Evolutionary conservation across 257 asterid genomes (phyloP), one percentile per base, ranked within the genome.

Genomic region (Coffea canephora): DNA sequence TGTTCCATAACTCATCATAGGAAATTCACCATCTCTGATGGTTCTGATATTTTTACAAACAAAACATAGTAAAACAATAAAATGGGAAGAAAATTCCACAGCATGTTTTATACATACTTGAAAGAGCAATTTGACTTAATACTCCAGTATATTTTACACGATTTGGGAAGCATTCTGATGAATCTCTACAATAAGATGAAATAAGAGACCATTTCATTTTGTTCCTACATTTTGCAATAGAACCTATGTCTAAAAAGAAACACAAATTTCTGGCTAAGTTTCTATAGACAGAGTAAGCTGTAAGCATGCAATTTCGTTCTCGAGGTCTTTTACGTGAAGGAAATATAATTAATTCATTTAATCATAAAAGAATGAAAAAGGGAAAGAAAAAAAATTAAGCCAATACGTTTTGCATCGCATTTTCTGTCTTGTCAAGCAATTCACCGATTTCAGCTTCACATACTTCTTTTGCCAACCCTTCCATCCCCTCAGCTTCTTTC

Each of bases 381-480:
- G 19, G 34, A 69, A 36, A 71, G 34, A 69, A 34, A 46, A 68
- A 18, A 49, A 0, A 12, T 39, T 39, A 48, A 50, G 43, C 31
- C 49, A 55, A 70, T 43, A 69, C 46, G 9, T 70, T 41, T 8
- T 50, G 74, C 55, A 72, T 25, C 65, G 46, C 52, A 10, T 48
- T 73, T 34, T 72, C 82, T 71, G 6, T n/a, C 15, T 65, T 72
- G 23, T 64, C 72, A 71, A 45, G 66, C 19, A 46, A 27, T 43
- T 59, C 73, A 59, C 66, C 48, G 50, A 2, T 0, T 61, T 46
- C 61, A 23, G 36, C 52, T 31, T 71, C 73, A 45, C 31, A 19
- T 43, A 48, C 41, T 61, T 67, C 75, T 31, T 48, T 69, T 50
- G 21, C 68, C 55, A 49, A 73, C 2, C 50, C 61, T 50, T 27